Evolutionary conservation across 352 stramenopile genomes (phyloP).

Genomic region (Phytopythium boreale): DNA sequence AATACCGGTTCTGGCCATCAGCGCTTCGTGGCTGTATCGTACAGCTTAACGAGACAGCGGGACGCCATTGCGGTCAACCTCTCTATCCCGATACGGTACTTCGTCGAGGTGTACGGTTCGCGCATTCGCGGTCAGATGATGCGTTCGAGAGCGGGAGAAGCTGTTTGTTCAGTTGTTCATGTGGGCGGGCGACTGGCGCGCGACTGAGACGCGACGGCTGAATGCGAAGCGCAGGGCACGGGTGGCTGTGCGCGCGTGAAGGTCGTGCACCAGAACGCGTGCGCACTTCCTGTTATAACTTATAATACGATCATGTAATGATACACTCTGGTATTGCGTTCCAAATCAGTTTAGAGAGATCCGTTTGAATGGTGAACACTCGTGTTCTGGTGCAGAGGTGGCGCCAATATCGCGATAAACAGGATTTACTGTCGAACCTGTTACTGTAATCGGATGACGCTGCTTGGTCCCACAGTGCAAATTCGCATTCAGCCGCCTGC

Average conservation of each 20-base stretch:
- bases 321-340: not conserved
- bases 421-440: not conserved
- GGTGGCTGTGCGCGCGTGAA: too few species aligned
- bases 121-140: not conserved
- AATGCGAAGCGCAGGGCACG: not conserved
- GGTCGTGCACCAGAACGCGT: not conserved
- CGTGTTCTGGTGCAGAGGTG: not conserved
- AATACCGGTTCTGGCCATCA: not conserved
- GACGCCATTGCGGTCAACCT: too few species aligned
- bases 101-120: not conserved
- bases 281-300: not conserved
- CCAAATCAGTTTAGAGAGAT: not conserved
- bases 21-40: not conserved
- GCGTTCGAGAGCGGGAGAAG: too few species aligned
- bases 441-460: not conserved
- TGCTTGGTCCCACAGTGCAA: not conserved
- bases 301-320: not conserved
- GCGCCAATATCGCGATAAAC: not conserved
- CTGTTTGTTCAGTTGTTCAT: too few species aligned
- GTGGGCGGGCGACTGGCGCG: too few species aligned
- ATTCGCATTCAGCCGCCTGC: constrained; percentile 1
- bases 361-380: not conserved
- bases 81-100: not conserved
- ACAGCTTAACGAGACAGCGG: not conserved
- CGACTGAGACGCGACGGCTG: not conserved